phyloP scores from a whole-genome alignment of 2,329 filamentous ascomycete species.

The Colletotrichum sp. region DNA sequence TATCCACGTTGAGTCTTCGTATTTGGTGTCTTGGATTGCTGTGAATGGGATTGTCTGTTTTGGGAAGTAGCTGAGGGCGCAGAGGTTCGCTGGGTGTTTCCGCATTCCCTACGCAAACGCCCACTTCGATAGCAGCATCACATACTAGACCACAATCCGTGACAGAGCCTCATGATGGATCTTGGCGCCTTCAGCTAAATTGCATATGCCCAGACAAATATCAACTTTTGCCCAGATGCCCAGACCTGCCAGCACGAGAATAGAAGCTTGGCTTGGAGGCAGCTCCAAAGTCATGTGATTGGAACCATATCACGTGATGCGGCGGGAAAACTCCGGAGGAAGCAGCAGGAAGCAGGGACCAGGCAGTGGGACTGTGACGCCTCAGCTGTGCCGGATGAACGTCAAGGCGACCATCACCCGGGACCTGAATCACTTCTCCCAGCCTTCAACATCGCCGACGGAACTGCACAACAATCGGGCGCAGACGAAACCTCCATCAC shows the following conservation, averaged over 20 bases:
- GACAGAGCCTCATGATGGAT: not conserved
- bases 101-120: not conserved
- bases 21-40: not conserved
- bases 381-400: slow-evolving; percentile 20
- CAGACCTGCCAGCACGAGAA: not conserved
- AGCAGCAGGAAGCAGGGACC: not conserved
- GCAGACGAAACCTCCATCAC: not conserved
- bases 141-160: not conserved
- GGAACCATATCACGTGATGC: accelerated
- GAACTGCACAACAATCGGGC: not conserved
- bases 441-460: slow-evolving; percentile 5
- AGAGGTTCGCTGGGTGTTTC: not conserved
- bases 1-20: not conserved
- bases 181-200: not conserved
- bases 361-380: slow-evolving; percentile 18
- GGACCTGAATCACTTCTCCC: not conserved
- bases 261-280: not conserved
- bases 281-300: not conserved
- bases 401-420: slow-evolving; percentile 15
- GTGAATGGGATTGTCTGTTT: not conserved
- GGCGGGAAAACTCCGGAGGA: not conserved
- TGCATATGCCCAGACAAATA: not conserved
- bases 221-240: not conserved
- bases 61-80: not conserved
- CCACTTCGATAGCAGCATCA: not conserved